Evolutionary conservation across 2,329 filamentous ascomycete genomes (phyloP), one percentile per base, ranked within the genome.

Genomic region (Pyrenochaeta sp.): DNA sequence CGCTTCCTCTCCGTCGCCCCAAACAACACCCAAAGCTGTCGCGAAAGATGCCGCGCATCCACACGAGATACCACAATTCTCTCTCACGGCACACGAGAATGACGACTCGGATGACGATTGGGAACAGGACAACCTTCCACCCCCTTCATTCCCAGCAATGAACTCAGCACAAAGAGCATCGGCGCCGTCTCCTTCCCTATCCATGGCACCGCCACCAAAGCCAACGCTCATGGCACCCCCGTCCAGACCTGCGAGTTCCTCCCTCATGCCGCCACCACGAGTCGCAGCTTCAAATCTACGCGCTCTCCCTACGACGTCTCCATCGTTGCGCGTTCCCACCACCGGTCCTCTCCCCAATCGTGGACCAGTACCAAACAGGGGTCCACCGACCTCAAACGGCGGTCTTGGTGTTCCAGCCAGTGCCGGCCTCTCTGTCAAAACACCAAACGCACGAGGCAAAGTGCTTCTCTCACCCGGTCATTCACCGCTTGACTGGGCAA

Each of bases 401-500:
- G 64, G 72, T 28, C 69, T 78, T 7, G 60, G 62, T 6, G 45
- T 65, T 3, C 53, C 53, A 13, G 56, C 69, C 1, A 65, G 63
- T 21, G 59, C 65, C 36, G 58, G 59, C 20, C 51, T 58, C 7
- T 41, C 41, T n/a, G 48, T 67, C 34, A 66, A 71, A 32, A 74
- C 72, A 8, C 70, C 72, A 19, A 79, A 72, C 41, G 63, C 63
- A 26, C 75, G 71, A 44, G 74, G 81, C 69, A 89, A 93, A 63
- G 89, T 96, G 4, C 79, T 87, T 7, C 83, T 99, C 4, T 82
- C 85, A n/a, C 94, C 94, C 0, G 93, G 94, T 21, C 92, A 93
- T 76, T 96, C 90, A 2, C 93, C 94, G 0, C 84, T 99, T 9
- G 94, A 99, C 80, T 99, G 94, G 94, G 94, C 94, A 9, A 85